Evolutionary conservation across 768 basidiomycete species (phyloP), one percentile per base, ranked within the genome.

Genomic region (Podaxis carcinomalis): DNA sequence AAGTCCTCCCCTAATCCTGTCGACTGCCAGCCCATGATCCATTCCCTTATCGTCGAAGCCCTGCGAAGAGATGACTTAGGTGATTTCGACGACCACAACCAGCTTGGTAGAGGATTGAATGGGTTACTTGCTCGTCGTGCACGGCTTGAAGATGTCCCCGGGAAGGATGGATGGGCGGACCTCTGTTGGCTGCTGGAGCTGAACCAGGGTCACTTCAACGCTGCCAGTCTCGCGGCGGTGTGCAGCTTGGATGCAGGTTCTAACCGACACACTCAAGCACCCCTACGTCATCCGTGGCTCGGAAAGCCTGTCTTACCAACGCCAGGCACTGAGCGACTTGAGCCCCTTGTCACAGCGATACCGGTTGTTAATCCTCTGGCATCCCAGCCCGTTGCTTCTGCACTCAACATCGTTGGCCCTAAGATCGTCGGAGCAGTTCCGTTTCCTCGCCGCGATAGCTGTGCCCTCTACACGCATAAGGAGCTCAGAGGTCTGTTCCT

Each of bases 121-220:
- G 68, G 68, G 2, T 52, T 69, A 9, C 63, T 69, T 9, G 66
- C 66, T 27, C 57, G 68, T 25, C 68, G 68, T 23, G 65, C 68
- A 5, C 62, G 56, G 6, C 59, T 65, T 1, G 57, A 46, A 11
- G 63, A 68, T 52, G 57, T 69, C 16, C 19, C 13, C 1, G 68
- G 68, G 11, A 63, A 57, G 27, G 64, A 68, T 25, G 68, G 68
- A 0, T 69, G 68, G 68, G 60, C 59, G 6, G 68, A 69, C 36
- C 59, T 69, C 10, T 62, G 64, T 25, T 68, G 65, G 68, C 28
- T 69, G 4, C 62, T 69, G 23, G 68, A 69, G 53, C 37, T 69
- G 25, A 69, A 69, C 56, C 68, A 69, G 50, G 68, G 66, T 3
- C 69, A 69, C 52, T 69, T 69, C 40, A 69, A 69, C 51, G 68